These are phyloP conservation scores for Anisodus tanguticus DNA, from an alignment of 257 asterid species.

Conservation along the genomic window DNA sequence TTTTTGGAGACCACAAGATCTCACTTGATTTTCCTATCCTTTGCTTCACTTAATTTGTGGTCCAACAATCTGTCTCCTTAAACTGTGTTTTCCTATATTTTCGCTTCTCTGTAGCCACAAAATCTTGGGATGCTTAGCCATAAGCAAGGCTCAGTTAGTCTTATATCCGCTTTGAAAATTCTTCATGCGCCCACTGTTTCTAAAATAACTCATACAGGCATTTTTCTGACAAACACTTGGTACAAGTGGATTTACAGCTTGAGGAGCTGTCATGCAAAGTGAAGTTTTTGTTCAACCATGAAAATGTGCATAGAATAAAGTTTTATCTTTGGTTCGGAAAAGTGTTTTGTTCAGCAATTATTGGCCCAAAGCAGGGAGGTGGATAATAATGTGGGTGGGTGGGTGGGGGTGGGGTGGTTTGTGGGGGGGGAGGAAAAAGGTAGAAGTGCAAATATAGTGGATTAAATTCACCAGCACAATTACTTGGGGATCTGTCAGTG, in stretches of 20 bases:
- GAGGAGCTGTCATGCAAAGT: not conserved
- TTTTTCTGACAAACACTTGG: not conserved
- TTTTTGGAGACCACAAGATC: not conserved
- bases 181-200: not conserved
- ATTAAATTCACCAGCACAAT: not conserved
- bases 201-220: not conserved
- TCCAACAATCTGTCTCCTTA: not conserved
- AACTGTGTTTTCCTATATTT: not conserved
- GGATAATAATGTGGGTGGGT: not conserved
- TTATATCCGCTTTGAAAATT: not conserved
- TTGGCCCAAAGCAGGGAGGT: not conserved
- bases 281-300: not conserved
- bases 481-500: not conserved
- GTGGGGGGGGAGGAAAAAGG: not conserved
- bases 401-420: too few relatives aligned
- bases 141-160: not conserved
- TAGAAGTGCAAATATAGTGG: not conserved
- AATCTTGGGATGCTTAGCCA: not conserved
- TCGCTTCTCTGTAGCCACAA: not conserved
- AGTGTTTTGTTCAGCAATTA: not conserved
- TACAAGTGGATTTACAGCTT: not conserved
- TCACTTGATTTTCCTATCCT: not conserved
- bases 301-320: not conserved
- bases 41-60: not conserved
- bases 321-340: not conserved